Evolutionary conservation across 805 yeast genomes (phyloP).

Genomic region (Wickerhamiella occidentalis): DNA sequence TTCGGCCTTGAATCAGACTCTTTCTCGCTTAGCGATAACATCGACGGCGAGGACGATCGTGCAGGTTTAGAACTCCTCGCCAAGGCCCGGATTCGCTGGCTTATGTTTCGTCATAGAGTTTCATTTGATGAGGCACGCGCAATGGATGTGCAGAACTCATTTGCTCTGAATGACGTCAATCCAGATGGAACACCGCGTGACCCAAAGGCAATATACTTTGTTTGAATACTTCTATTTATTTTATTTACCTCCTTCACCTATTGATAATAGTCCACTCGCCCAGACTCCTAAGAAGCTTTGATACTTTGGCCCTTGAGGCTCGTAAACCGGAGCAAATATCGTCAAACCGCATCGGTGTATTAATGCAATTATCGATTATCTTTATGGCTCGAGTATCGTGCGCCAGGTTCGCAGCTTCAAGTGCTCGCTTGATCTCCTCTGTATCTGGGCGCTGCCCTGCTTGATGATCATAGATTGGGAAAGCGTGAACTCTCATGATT

Average conservation of each 20-base stretch:
- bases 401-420: background rate
- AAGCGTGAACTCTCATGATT: slow-evolving; percentile 67
- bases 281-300: slow-evolving; percentile 15
- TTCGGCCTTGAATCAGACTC: slow-evolving; percentile 45
- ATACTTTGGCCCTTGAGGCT: slow-evolving; percentile 18
- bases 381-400: background rate
- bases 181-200: slow-evolving; percentile 58
- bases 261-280: slow-evolving; percentile 19
- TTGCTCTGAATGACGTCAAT: slow-evolving; percentile 43
- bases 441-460: background rate
- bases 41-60: slow-evolving; percentile 40
- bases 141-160: slow-evolving; percentile 35
- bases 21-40: slow-evolving; percentile 43
- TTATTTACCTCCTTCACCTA: background rate
- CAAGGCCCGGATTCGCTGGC: slow-evolving; percentile 37
- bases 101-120: slow-evolving; percentile 43
- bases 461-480: slow-evolving; percentile 42
- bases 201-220: slow-evolving; percentile 41
- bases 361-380: slow-evolving; percentile 12
- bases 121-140: slow-evolving; percentile 62
- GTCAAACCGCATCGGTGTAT: slow-evolving; percentile 18
- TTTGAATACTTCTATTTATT: background rate
- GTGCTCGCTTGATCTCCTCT: slow-evolving; percentile 8
- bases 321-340: slow-evolving; percentile 22
- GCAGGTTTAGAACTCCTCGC: slow-evolving; percentile 49